Evolutionary conservation across 1,139 yeast genomes (phyloP), one percentile per base, ranked within the genome.

Genomic region (Saccharomyces uvarum): DNA sequence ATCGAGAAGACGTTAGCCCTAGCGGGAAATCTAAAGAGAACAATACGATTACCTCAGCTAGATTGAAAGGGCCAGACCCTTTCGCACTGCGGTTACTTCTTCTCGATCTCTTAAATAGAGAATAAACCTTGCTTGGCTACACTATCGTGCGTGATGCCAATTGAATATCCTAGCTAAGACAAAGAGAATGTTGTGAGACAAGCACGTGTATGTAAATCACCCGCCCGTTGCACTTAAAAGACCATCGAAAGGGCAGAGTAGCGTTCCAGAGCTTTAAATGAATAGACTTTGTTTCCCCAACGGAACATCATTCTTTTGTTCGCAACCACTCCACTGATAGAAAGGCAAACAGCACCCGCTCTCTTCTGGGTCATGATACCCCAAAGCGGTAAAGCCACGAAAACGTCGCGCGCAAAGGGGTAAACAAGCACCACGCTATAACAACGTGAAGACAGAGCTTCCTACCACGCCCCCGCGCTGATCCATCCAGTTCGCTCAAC

Each of bases 361-460:
- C 44, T 38, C 44, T 38, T 38, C 44, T 38, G n/a, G 44, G 44
- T 11, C 44, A 38, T 38, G 24, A 38, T 38, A n/a, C 44, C 44
- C 44, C 21, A 38, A 38, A 16, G 44, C 44, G 44, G 44, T 38
- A 38, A 38, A 38, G n/a, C 44, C 44, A 38, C 44, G 44, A 38
- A 38, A 38, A 38, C 44, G 19, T 9, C 44, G 44, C 44, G 44
- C 9, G 44, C 19, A 19, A 38, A 38, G 44, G 44, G 44, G 44
- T 38, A 38, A 38, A 38, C 44, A 38, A 38, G 44, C 11, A 9
- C 44, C 9, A 2, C 19, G 24, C n/a, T 9, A 38, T 21, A 38
- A 38, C 24, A n/a, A 16, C 44, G 16, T 38, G 24, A n/a, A 38
- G 44, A 9, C 9, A 13, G 11, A 8, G 24, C 19, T 19, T 38